Conservation (phyloP, 768 basidiomycete species). For the Tulasnella sp. region DNA sequence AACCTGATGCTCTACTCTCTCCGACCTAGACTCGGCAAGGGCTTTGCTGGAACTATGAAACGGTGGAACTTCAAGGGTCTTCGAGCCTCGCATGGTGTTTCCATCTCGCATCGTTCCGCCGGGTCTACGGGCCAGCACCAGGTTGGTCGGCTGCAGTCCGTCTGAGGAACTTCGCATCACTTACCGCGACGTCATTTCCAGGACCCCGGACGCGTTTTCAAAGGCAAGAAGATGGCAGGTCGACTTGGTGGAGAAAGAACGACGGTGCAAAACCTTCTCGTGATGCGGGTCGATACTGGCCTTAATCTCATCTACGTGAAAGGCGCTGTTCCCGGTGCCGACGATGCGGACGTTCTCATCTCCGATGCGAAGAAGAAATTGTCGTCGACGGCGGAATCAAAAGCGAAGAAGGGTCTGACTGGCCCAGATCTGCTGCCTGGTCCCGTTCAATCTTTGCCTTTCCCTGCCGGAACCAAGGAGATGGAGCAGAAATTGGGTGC, state of each 20-base stretch:
- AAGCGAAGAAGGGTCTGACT: slow-evolving; percentile 67
- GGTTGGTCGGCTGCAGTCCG: slow-evolving; percentile 44
- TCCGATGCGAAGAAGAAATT: slow-evolving; percentile 89
- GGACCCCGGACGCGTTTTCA: slow-evolving; percentile 95
- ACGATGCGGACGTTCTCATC: slow-evolving; percentile 80
- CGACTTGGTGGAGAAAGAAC: slow-evolving; percentile 78
- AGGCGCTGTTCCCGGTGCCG: slow-evolving; percentile 86
- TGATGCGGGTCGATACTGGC: slow-evolving; percentile 79
- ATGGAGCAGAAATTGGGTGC: slow-evolving; percentile 62
- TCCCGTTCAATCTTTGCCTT: slow-evolving; percentile 79
- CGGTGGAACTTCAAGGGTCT: slow-evolving; percentile 90
- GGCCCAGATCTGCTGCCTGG: slow-evolving; percentile 63
- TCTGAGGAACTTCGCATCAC: slow-evolving; percentile 22
- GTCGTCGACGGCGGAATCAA: slow-evolving; percentile 53
- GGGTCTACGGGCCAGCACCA: slow-evolving; percentile 96
- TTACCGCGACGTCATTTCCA: slow-evolving; percentile 35
- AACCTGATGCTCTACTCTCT: not conserved
- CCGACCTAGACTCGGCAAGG: slow-evolving; percentile 79
- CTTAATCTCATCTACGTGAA: slow-evolving; percentile 88
- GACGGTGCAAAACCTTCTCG: slow-evolving; percentile 83
- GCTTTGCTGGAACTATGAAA: slow-evolving; percentile 97
- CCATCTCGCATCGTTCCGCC: slow-evolving; percentile 84
- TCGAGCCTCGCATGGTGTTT: slow-evolving; percentile 92
- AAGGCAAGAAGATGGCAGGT: slow-evolving; percentile 98
- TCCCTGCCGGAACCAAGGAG: slow-evolving; percentile 83